Evolutionary conservation across 1,284 basidiomycete genomes (phyloP).

Genomic region (Rhodotorula glutinis): DNA sequence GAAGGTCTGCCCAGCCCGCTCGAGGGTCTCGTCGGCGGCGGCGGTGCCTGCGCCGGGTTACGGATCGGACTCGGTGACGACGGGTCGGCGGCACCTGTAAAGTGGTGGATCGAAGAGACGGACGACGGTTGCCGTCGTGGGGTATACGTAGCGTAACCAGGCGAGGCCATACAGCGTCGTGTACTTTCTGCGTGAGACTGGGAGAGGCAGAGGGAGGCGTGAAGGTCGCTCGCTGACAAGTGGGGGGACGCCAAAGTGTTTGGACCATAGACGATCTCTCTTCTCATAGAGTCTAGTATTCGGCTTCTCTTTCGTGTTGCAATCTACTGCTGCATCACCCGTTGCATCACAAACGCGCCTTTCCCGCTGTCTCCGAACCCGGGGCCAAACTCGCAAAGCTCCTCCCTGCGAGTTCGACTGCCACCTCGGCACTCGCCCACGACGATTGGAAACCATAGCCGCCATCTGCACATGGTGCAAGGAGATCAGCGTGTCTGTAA

Average conservation of each 20-base stretch:
- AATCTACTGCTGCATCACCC: too few species aligned
- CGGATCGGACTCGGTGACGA: constrained; percentile 4
- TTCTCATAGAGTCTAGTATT: too few species aligned
- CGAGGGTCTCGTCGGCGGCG: neutral
- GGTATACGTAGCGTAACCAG: constrained; percentile 20
- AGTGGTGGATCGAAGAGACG: constrained; percentile 1
- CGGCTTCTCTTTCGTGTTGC: too few species aligned
- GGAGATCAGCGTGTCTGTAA: neutral
- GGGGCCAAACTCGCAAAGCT: too few species aligned
- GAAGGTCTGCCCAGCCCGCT: neutral
- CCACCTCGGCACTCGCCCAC: constrained; percentile 64
- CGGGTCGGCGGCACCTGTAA: neutral
- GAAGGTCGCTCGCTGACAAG: too few species aligned
- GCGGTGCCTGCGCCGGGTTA: too few species aligned
- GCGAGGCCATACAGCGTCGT: neutral
- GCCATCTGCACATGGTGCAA: constrained; percentile 50
- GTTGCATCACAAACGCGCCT: too few species aligned
- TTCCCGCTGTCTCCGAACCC: too few species aligned
- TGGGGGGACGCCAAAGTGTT: too few species aligned
- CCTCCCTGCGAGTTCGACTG: constrained; percentile 54
- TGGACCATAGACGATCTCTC: too few species aligned
- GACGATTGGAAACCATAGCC: constrained; percentile 68
- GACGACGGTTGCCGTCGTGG: constrained; percentile 16
- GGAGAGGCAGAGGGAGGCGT: neutral
- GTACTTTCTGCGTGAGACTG: neutral